Evolutionary conservation across 768 basidiomycete genomes (phyloP).

Genomic region (Glaciozyma martinii): DNA sequence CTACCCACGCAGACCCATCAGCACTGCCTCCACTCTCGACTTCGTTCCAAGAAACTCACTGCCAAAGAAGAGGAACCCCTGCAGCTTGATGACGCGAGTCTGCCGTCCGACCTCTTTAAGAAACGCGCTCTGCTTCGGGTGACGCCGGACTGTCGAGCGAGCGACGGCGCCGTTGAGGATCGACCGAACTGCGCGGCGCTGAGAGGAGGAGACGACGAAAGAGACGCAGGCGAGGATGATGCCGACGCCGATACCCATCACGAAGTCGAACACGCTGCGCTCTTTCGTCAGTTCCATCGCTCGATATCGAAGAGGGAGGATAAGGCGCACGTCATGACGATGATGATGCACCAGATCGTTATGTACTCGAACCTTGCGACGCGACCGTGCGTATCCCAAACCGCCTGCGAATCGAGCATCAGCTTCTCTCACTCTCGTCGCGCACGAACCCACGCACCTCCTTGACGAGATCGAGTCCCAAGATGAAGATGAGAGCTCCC

Average conservation of each 20-base stretch:
- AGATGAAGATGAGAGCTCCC: slow-evolving; percentile 66
- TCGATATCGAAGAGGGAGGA: slow-evolving; percentile 80
- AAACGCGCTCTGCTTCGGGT: slow-evolving; percentile 66
- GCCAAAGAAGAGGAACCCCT: slow-evolving; percentile 88
- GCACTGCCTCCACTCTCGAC: too few relatives aligned
- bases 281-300: not conserved
- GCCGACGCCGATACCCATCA: slow-evolving; percentile 83
- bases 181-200: slow-evolving; percentile 69
- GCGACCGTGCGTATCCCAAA: slow-evolving; percentile 89
- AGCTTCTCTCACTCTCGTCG: not conserved
- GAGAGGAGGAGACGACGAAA: slow-evolving; percentile 94
- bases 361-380: slow-evolving; percentile 58
- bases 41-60: slow-evolving; percentile 36
- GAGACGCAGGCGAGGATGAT: slow-evolving; percentile 90
- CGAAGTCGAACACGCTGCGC: slow-evolving; percentile 64
- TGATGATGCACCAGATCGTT: slow-evolving; percentile 43
- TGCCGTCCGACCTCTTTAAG: slow-evolving; percentile 68
- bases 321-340: slow-evolving; percentile 87
- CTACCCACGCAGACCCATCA: too few relatives aligned
- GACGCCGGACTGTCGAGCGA: slow-evolving; percentile 83
- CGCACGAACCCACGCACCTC: slow-evolving; percentile 43
- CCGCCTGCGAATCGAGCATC: slow-evolving; percentile 42
- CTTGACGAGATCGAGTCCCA: slow-evolving; percentile 87
- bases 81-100: slow-evolving; percentile 75
- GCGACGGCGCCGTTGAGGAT: slow-evolving; percentile 66